phyloP scores from a whole-genome alignment of 352 stramenopile species.

The Phytophthora sojae region DNA sequence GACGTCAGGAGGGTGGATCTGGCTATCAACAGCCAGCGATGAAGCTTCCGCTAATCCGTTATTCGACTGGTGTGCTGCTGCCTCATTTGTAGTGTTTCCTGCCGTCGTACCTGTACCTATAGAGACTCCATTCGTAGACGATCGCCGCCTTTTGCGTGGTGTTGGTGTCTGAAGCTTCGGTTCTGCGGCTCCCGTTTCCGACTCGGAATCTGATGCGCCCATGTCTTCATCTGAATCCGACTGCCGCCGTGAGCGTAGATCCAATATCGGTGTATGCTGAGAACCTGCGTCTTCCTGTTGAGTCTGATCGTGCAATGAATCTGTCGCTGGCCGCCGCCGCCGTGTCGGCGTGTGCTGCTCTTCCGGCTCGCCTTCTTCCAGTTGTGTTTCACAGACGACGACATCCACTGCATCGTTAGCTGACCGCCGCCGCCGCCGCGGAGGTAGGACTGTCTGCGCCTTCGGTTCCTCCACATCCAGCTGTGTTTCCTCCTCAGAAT shows the following conservation, averaged over 20 bases:
- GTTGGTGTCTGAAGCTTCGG: conserved; percentile 10
- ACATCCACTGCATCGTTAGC: conserved; percentile 8
- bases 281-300: conserved; percentile 1
- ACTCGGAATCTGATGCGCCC: neutral
- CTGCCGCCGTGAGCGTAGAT: neutral
- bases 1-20: conserved; percentile 27
- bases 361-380: conserved; percentile 16
- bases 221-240: conserved; percentile 4
- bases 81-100: neutral
- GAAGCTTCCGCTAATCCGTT: conserved; percentile 19
- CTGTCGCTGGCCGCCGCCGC: conserved; percentile 7
- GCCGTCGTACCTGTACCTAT: neutral
- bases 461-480: neutral
- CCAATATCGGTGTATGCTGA: neutral
- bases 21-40: conserved; percentile 22
- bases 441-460: neutral
- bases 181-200: conserved; percentile 8
- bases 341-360: conserved; percentile 10
- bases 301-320: conserved; percentile 5
- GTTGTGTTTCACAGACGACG: conserved; percentile 24
- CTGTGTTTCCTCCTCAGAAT: conserved; percentile 10
- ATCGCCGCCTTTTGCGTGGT: conserved; percentile 26
- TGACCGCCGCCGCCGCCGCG: conserved; percentile 5
- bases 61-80: conserved; percentile 6
- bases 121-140: conserved; percentile 13